These are phyloP conservation scores for Thielaviopsis euricoi DNA, from an alignment of 2,329 filamentous ascomycete species.

Conservation along the genomic window DNA sequence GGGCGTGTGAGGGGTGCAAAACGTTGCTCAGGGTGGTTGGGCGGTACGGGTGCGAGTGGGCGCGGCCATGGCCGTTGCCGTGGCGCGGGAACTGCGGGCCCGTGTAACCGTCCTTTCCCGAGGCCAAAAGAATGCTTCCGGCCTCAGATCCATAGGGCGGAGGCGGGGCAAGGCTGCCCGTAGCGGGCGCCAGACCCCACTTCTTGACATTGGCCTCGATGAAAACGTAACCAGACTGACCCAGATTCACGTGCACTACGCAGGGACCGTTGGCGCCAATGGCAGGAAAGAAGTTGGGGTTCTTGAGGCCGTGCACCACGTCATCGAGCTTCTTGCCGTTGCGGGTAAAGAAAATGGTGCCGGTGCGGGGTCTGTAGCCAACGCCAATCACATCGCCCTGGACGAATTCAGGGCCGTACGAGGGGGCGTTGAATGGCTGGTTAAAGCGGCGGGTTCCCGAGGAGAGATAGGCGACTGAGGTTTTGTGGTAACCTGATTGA, in stretches of 20 bases:
- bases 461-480: slow-evolving; percentile 81
- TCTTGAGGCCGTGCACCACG: slow-evolving; percentile 79
- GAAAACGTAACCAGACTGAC: slow-evolving; percentile 94
- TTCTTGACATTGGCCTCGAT: slow-evolving; percentile 99
- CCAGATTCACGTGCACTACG: slow-evolving; percentile 90
- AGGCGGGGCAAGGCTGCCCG: slow-evolving; percentile 82
- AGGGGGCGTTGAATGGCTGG: slow-evolving; percentile 68
- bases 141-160: slow-evolving; percentile 95
- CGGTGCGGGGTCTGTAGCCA: slow-evolving; percentile 84
- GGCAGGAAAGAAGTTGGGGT: slow-evolving; percentile 93
- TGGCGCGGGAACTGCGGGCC: slow-evolving; percentile 12
- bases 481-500: slow-evolving; percentile 62
- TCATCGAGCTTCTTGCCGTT: slow-evolving; percentile 97
- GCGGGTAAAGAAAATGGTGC: slow-evolving; percentile 92
- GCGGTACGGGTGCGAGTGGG: slow-evolving; percentile 24
- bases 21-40: slow-evolving; percentile 25
- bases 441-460: slow-evolving; percentile 77
- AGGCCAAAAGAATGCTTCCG: slow-evolving; percentile 85
- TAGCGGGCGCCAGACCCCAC: slow-evolving; percentile 94
- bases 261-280: slow-evolving; percentile 92
- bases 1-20: slow-evolving; percentile 25
- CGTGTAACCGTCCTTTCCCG: slow-evolving; percentile 45
- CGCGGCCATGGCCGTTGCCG: slow-evolving; percentile 26
- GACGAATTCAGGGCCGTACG: slow-evolving; percentile 69
- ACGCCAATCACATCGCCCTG: slow-evolving; percentile 95